Evolutionary conservation across 495 filamentous ascomycete species (phyloP), one percentile per base, ranked within the genome.

Genomic region (Neurospora sp.): DNA sequence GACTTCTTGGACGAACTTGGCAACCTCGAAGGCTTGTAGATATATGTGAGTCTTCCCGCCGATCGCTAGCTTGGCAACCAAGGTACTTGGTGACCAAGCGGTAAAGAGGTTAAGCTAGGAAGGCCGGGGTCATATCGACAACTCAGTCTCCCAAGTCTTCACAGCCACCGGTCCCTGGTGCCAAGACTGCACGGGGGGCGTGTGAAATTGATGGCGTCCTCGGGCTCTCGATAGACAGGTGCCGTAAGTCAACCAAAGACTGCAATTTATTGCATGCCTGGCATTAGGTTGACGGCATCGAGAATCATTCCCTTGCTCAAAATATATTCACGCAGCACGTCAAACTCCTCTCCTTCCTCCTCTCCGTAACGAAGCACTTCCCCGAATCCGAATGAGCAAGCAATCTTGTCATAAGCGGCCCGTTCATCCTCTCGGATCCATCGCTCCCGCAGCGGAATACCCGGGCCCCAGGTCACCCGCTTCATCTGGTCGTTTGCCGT

Each of bases 401-500:
- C 94, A 69, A 99, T 87, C 78, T 87, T 90, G 84, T 99, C 96
- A 73, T 94, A 81, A 9, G 95, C 93, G n/a, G 90, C 92, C 27
- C 96, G 87, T 83, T 99, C 96, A 69, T 97, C 94, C 83, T 99
- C 96, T 41, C 93, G 86, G 45, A 97, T 79, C 94, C 94, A 98
- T n/a, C 96, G 88, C 73, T 94, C 84, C 73, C 91, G 85, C 76
- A 99, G 82, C 35, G 93, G 92, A 35, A 91, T 90, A 3, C 96
- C 96, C 14, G 86, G 83, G 14, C 89, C 85, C 96, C 96, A 99
- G 4, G 90, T 92, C 40, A 98, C 92, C 4, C 96, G 89, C 72
- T 93, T 90, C 92, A 97, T 96, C 79, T 98, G 94, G 80, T 97
- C 94, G 82, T 97, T 98, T 22, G 88, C 84, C 18, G 94, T 97